A percentile compares a stretch with the other conserved stretches of the same genome.
Conservation (phyloP, 2,329 filamentous ascomycete genomes). For the Xylariales sp. region DNA sequence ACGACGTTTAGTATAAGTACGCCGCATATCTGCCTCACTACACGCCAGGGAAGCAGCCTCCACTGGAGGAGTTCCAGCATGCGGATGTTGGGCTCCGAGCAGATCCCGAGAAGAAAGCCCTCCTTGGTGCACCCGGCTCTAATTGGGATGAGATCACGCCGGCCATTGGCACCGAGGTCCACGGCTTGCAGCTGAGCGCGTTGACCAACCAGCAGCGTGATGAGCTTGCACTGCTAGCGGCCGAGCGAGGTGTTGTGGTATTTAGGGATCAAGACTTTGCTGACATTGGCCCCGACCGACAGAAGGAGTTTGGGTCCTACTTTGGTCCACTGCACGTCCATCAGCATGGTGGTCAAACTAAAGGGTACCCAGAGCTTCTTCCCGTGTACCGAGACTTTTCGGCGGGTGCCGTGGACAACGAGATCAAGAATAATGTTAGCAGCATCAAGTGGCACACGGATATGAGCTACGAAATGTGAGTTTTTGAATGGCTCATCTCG, state of each 20-base stretch:
- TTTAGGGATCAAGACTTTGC: constrained; percentile 16
- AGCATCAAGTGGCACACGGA: constrained; percentile 21
- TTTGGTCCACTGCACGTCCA: constrained; percentile 13
- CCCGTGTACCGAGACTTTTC: constrained; percentile 11
- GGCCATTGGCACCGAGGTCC: constrained; percentile 15
- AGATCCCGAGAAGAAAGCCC: constrained; percentile 8
- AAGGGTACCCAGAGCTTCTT: constrained; percentile 8
- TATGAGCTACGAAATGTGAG: constrained; percentile 16
- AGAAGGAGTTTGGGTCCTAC: constrained; percentile 14
- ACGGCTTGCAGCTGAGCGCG: constrained; percentile 15
- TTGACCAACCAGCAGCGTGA: constrained; percentile 16
- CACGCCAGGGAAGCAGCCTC: constrained; percentile 8
- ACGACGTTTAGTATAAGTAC: background rate
- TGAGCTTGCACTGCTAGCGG: constrained; percentile 21
- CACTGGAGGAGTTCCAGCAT: constrained; percentile 8
- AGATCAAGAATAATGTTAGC: constrained; percentile 18
- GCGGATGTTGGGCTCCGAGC: constrained; percentile 7
- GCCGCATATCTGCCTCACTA: constrained; percentile 9
- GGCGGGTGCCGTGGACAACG: constrained; percentile 15
- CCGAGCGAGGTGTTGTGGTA: constrained; percentile 22
- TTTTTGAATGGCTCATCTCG: background rate
- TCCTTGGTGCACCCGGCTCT: constrained; percentile 9
- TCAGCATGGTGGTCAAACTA: constrained; percentile 9
- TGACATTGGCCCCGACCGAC: constrained; percentile 12
- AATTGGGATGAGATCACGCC: constrained; percentile 10